A percentile compares a stretch with the other conserved stretches of the same genome.
phyloP scores from a whole-genome alignment of 1,139 yeast species.

The Pichia sp. region DNA sequence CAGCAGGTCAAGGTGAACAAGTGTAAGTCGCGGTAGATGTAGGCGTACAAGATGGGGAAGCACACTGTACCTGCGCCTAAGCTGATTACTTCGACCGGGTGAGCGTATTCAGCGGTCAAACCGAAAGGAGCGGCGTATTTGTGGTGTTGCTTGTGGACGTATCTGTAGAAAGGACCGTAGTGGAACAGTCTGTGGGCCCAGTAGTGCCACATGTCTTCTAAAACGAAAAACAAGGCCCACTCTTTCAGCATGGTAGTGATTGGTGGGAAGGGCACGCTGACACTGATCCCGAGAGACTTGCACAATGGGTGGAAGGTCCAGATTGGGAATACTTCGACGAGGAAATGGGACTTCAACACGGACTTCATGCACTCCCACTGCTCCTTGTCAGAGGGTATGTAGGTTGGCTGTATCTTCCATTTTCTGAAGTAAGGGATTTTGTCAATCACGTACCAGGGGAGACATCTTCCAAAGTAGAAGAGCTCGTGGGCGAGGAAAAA shows the following conservation, averaged over 20 bases:
- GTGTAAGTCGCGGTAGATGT: slow-evolving; percentile 66
- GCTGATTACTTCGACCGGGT: slow-evolving; percentile 87
- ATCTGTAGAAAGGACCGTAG: slow-evolving; percentile 80
- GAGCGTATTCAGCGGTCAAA: slow-evolving; percentile 96
- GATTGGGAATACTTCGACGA: slow-evolving; percentile 92
- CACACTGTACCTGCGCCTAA: slow-evolving; percentile 96
- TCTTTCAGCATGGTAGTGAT: slow-evolving; percentile 56
- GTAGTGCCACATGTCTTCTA: slow-evolving; percentile 96
- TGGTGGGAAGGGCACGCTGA: slow-evolving; percentile 82
- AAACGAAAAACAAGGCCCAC: slow-evolving; percentile 67
- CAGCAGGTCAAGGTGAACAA: slow-evolving; percentile 79
- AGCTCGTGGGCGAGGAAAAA: slow-evolving; percentile 74
- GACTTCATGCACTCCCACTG: slow-evolving; percentile 90
- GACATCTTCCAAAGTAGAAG: slow-evolving; percentile 78
- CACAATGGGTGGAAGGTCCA: slow-evolving; percentile 96
- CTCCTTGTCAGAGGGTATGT: slow-evolving; percentile 73
- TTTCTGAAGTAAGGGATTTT: slow-evolving; percentile 67
- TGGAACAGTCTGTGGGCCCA: slow-evolving; percentile 91
- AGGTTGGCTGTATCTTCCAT: slow-evolving; percentile 80
- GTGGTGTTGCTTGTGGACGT: slow-evolving; percentile 95
- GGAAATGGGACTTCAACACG: slow-evolving; percentile 77
- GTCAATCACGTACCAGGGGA: slow-evolving; percentile 87
- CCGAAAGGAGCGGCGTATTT: slow-evolving; percentile 98
- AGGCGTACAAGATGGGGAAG: slow-evolving; percentile 71
- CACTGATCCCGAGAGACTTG: slow-evolving; percentile 65